Conservation (phyloP, 2,329 filamentous ascomycete genomes). For the Penicillium sp. region DNA sequence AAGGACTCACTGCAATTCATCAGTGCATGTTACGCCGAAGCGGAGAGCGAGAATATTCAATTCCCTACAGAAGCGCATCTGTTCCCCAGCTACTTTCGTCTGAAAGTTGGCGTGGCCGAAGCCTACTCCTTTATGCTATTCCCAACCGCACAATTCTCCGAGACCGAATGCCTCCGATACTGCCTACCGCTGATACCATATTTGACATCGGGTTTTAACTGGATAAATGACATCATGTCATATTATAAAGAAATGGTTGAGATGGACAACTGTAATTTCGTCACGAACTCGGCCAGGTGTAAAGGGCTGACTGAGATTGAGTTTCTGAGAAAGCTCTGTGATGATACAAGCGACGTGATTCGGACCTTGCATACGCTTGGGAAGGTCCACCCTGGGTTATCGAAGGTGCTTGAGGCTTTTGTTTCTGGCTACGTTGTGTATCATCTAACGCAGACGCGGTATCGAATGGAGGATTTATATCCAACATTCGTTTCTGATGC, state of each 20-base stretch:
- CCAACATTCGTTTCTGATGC: not conserved
- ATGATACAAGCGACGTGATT: not conserved
- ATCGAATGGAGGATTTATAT: not conserved
- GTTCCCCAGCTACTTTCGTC: not conserved
- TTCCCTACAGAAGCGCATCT: not conserved
- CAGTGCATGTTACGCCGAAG: not conserved
- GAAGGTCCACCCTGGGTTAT: not conserved
- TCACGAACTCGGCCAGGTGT: not conserved
- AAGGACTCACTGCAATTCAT: not conserved
- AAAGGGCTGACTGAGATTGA: not conserved
- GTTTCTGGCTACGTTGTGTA: not conserved
- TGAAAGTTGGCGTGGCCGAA: not conserved
- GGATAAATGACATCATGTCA: not conserved
- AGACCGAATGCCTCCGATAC: not conserved
- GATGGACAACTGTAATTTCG: not conserved
- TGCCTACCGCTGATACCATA: not conserved
- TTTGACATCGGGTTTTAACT: not conserved
- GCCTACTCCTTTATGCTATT: not conserved
- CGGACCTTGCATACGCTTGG: not conserved
- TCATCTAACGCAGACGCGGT: not conserved
- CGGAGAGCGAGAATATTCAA: not conserved
- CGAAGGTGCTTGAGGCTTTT: not conserved
- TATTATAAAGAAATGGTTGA: not conserved
- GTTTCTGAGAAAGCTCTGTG: not conserved
- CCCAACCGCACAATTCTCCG: not conserved